A percentile compares a stretch with the other conserved stretches of the same genome.
These are phyloP conservation scores for Rosa lucieae DNA, from an alignment of 306 rosid genomes.

Conservation along the genomic window DNA sequence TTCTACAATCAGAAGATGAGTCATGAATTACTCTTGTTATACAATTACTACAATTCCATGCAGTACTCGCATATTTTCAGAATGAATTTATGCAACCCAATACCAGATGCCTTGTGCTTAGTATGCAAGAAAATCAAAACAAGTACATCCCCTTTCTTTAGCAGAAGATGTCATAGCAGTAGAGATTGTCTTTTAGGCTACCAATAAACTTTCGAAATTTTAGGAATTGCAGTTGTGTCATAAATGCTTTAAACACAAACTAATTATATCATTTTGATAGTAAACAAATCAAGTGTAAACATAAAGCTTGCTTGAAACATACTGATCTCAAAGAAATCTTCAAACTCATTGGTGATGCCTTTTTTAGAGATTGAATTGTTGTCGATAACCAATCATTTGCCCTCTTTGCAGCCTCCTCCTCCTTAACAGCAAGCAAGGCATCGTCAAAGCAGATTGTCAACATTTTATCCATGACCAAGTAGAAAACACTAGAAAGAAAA, in stretches of 20 bases:
- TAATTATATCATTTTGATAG: background rate
- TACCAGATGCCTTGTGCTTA: background rate
- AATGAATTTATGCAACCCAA: background rate
- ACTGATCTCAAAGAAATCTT: slow-evolving; percentile 84
- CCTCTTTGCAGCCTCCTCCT: slow-evolving; percentile 46
- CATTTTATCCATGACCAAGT: slow-evolving; percentile 9
- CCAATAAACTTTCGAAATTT: background rate
- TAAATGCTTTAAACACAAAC: background rate
- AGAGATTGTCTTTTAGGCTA: background rate
- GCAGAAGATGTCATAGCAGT: background rate
- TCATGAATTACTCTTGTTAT: background rate
- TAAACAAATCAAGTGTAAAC: background rate
- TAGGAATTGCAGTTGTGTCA: background rate
- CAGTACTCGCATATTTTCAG: background rate
- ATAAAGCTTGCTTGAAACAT: slow-evolving; percentile 4
- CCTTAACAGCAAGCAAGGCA: slow-evolving; percentile 43
- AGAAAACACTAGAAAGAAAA: slow-evolving; percentile 15
- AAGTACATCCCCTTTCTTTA: background rate
- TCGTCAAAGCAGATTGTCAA: slow-evolving; percentile 21
- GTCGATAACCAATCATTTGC: slow-evolving; percentile 58
- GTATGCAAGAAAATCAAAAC: background rate
- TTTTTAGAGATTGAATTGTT: slow-evolving; percentile 63
- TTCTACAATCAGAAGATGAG: background rate
- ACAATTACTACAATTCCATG: background rate
- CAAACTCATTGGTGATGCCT: slow-evolving; percentile 84